Conservation (phyloP, 176 grass and related monocot species). For the Microstegium vimineum region DNA sequence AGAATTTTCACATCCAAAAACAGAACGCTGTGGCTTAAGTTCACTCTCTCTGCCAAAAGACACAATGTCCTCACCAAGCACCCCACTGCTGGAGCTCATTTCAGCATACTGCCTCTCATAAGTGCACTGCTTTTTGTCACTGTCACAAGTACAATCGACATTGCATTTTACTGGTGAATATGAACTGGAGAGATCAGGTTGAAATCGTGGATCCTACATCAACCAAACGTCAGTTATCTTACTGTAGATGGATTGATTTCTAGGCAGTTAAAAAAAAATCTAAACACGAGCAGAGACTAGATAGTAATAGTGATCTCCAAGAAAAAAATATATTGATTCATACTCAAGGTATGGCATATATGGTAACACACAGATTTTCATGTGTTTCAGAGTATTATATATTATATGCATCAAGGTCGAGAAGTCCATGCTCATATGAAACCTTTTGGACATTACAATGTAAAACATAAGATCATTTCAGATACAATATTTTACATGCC, state of each 20-base stretch:
- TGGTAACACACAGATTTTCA: neutral
- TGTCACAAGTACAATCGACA: conserved; percentile 72
- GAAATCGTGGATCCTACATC: conserved; percentile 88
- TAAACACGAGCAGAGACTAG: neutral
- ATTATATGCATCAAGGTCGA: neutral
- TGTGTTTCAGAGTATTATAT: neutral
- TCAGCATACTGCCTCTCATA: conserved; percentile 99
- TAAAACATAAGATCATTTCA: conserved; percentile 3
- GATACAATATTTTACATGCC: neutral
- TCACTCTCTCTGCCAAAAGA: conserved; percentile 82
- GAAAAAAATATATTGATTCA: neutral
- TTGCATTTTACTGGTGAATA: conserved; percentile 95
- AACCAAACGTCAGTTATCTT: conserved; percentile 25
- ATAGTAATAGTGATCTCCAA: conserved; percentile 1
- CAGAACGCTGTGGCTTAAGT: conserved; percentile 83
- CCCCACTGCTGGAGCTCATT: conserved; percentile 99
- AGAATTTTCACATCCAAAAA: conserved; percentile 97
- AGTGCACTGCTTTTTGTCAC: conserved; percentile 65
- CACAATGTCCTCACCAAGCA: conserved; percentile 80
- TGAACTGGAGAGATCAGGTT: conserved; percentile 84
- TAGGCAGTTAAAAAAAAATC: conserved; percentile 15
- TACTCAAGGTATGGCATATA: neutral
- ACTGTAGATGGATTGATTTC: neutral
- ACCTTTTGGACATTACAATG: neutral
- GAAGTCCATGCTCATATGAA: neutral